Conservation (phyloP, 2,329 filamentous ascomycete species). For the Exutisphaerella laricina region DNA sequence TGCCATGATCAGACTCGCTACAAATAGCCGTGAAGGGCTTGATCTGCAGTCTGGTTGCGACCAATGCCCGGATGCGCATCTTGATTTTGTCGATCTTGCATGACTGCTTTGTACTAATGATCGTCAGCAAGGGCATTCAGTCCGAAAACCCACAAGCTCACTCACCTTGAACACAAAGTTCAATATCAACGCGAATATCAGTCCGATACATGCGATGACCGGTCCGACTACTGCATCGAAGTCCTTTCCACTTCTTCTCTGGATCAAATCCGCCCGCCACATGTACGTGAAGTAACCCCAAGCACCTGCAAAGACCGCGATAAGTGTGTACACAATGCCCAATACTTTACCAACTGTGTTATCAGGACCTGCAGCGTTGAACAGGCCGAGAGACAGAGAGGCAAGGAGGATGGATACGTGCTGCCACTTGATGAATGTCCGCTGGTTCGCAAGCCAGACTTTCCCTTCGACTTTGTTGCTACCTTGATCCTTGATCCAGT, state of each 20-base stretch:
- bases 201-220: constrained; percentile 70
- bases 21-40: constrained; percentile 8
- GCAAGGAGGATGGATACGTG: constrained; percentile 87
- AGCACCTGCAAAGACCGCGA: constrained; percentile 73
- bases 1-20: background rate
- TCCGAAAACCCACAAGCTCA: background rate
- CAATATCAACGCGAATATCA: constrained; percentile 71
- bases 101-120: constrained; percentile 17
- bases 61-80: constrained; percentile 1
- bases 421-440: constrained; percentile 98
- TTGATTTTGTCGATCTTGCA: constrained; percentile 15
- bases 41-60: constrained; percentile 7
- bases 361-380: constrained; percentile 72
- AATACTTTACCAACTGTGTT: constrained; percentile 71
- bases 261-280: constrained; percentile 69
- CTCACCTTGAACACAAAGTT: constrained; percentile 76
- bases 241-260: constrained; percentile 79
- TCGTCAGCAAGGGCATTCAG: constrained; percentile 1
- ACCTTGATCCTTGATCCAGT: constrained; percentile 92
- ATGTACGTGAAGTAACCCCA: constrained; percentile 89
- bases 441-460: constrained; percentile 97
- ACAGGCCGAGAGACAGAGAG: constrained; percentile 74
- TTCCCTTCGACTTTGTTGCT: constrained; percentile 92
- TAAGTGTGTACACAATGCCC: constrained; percentile 74
- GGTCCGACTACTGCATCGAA: constrained; percentile 88